Evolutionary conservation across 2,329 filamentous ascomycete genomes (phyloP).

Genomic region (Claviceps sp.): DNA sequence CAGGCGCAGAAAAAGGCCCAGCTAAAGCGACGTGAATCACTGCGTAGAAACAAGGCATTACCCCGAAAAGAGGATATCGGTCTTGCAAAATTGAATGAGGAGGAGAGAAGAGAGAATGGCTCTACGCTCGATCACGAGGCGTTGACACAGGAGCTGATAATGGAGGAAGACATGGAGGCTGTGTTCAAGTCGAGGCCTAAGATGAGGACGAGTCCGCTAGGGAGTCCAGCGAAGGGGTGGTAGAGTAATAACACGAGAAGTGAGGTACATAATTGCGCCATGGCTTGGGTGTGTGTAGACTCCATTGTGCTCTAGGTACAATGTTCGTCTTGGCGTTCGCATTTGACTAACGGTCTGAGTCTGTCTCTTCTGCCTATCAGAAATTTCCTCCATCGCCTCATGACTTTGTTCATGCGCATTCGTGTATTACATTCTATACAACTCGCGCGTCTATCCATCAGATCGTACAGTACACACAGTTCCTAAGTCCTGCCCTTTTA

Average conservation of each 20-base stretch:
- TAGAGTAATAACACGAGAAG: background rate
- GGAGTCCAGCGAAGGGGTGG: conserved; percentile 31
- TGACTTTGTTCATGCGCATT: background rate
- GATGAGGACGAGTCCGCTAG: conserved; percentile 60
- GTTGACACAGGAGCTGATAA: conserved; percentile 56
- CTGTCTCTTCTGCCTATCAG: background rate
- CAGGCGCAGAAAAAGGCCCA: conserved; percentile 47
- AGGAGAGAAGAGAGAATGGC: conserved; percentile 9
- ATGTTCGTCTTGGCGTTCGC: background rate
- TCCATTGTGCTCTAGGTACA: background rate
- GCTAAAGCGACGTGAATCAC: conserved; percentile 38
- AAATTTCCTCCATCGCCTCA: background rate
- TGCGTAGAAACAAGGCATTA: conserved; percentile 29
- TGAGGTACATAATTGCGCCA: background rate
- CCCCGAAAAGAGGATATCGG: conserved; percentile 28
- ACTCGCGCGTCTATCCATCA: background rate
- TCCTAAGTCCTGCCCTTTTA: conserved; percentile 22
- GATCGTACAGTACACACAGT: conserved; percentile 1
- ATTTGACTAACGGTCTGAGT: background rate
- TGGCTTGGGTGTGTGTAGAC: background rate
- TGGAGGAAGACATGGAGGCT: conserved; percentile 61
- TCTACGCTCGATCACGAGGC: conserved; percentile 24
- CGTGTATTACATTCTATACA: background rate
- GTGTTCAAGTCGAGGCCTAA: conserved; percentile 78
- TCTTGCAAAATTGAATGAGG: conserved; percentile 37